Conservation (phyloP, 768 basidiomycete genomes). For the Sporobolomyces pararoseus region DNA sequence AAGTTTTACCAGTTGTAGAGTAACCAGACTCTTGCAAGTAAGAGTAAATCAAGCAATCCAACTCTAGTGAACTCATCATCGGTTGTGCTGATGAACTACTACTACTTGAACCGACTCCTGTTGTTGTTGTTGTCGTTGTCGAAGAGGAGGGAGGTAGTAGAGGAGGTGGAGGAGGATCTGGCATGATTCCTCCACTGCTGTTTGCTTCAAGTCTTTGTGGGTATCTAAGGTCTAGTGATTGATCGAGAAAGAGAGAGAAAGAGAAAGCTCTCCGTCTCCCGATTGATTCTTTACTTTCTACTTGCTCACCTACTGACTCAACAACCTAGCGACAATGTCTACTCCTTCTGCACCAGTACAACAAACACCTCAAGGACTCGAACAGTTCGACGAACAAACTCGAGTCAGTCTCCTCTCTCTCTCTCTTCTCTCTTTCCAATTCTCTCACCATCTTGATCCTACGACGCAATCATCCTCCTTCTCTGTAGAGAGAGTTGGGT, state of each 20-base stretch:
- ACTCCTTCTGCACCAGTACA: slow-evolving; percentile 19
- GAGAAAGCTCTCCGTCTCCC: background rate
- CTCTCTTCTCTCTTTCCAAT: background rate
- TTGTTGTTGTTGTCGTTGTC: no score
- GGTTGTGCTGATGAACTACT: background rate
- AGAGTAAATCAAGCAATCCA: slow-evolving; percentile 44
- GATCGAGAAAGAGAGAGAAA: background rate
- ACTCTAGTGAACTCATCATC: slow-evolving; percentile 38
- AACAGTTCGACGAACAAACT: slow-evolving; percentile 28
- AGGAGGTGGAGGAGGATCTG: background rate
- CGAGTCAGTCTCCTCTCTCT: background rate
- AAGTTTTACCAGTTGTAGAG: slow-evolving; percentile 39
- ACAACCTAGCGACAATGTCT: slow-evolving; percentile 8
- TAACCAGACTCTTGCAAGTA: slow-evolving; percentile 44
- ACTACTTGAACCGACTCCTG: no score
- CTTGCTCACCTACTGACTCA: no score
- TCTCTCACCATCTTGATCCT: background rate
- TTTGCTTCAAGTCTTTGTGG: background rate
- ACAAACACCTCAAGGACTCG: slow-evolving; percentile 10
- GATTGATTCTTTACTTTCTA: no score
- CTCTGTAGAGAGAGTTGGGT: slow-evolving; percentile 58
- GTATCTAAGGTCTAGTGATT: background rate
- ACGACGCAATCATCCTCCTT: background rate
- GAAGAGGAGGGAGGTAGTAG: background rate
- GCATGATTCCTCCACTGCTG: background rate